Evolutionary conservation across 352 stramenopile species (phyloP), one percentile per base, ranked within the genome.

Genomic region (Pythium aquatile): DNA sequence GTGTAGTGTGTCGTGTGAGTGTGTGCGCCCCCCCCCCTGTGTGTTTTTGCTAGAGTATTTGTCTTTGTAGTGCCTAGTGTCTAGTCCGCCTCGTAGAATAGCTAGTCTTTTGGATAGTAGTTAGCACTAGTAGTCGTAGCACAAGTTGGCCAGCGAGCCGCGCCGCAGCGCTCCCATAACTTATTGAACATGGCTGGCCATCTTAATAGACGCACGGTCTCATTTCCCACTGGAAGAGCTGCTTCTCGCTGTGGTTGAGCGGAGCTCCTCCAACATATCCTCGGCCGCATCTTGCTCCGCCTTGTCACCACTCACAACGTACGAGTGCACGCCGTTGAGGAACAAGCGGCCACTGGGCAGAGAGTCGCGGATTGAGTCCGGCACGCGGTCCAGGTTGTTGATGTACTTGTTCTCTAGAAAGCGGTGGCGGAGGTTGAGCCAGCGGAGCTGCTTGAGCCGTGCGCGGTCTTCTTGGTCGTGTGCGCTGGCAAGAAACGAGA

Each of bases 361-460:
- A 2, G 58, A 47, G 3, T 75, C 67, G 33, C 69, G 73, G 26
- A 81, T 54, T 0, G 51, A 46, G 29, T 77, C 64, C 5, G 68
- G 13, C n/a, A 75, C 57, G 39, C 57, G 61, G 52, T 87, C 72
- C 52, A 85, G 58, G 48, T 79, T 76, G 32, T 78, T 70, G 17
- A 93, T 65, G 58, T 87, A 92, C 66, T 86, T 88, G 69, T 79
- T 74, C 49, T 79, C 71, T 1, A 93, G 66, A 32, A 82, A 83
- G 20, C 67, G 54, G 56, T 82, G 72, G 9, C 64, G 61, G 14
- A 63, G 32, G 11, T 32, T 17, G 11, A 69, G 49, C 11, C 49
- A 59, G 26, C 57, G 48, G 10, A 91, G 61, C 17, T 61, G 66
- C 52, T 67, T 71, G 17, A 75, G 55, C 28, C 60, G 67, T 16